Percentiles rank a stretch among this genome's conserved stretches.
These are phyloP conservation scores for Glycine soja DNA, from an alignment of 306 rosid species.

Conservation along the genomic window DNA sequence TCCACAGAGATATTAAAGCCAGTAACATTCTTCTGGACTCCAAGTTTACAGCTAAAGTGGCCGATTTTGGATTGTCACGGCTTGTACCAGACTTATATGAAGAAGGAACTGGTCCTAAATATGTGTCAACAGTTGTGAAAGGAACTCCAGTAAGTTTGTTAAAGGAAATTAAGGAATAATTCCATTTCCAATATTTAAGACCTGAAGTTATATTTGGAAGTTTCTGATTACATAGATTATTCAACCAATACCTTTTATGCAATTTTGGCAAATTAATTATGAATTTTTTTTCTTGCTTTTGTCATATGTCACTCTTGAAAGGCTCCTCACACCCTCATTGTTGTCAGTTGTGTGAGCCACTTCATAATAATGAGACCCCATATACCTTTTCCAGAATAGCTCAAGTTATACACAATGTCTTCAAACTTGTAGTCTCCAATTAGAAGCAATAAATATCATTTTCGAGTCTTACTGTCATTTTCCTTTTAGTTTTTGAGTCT, in stretches of 20 bases:
- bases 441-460: too few relatives aligned
- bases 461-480: background rate
- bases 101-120: slow-evolving; percentile 66
- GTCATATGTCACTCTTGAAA: background rate
- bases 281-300: background rate
- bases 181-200: slow-evolving; percentile 15
- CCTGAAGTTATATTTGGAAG: background rate
- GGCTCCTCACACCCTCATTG: background rate
- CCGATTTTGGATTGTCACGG: slow-evolving; percentile 92
- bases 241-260: slow-evolving; percentile 7
- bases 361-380: background rate
- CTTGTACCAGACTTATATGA: slow-evolving; percentile 74
- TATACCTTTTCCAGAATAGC: background rate
- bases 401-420: background rate
- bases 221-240: slow-evolving; percentile 2
- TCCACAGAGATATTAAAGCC: slow-evolving; percentile 92
- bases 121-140: slow-evolving; percentile 88
- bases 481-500: background rate
- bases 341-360: background rate
- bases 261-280: background rate
- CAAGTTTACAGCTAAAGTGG: slow-evolving; percentile 76
- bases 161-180: slow-evolving; percentile 10
- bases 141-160: slow-evolving; percentile 88
- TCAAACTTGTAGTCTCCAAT: background rate
- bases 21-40: slow-evolving; percentile 86